Percentiles rank a stretch among this genome's conserved stretches.
Conservation (phyloP, 306 rosid species). For the Ammopiptanthus mongolicus region DNA sequence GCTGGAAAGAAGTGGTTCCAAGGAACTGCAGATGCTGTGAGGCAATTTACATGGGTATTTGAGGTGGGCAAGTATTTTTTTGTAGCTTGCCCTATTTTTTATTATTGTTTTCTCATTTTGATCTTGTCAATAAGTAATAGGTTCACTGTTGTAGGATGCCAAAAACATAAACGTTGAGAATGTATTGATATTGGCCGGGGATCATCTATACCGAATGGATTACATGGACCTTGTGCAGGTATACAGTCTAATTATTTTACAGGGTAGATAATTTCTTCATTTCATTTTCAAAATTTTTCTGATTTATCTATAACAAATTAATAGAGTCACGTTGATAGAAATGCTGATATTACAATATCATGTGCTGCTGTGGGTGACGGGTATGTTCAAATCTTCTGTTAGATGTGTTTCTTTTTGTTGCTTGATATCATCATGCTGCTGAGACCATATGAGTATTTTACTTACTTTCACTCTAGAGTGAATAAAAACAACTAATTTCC, state of each 20-base stretch:
- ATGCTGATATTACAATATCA: slow-evolving; percentile 78
- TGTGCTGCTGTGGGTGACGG: slow-evolving; percentile 66
- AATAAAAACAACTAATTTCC: slow-evolving; percentile 4
- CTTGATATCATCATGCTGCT: neutral
- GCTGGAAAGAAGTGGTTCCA: slow-evolving; percentile 93
- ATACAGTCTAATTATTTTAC: neutral
- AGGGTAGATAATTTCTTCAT: neutral
- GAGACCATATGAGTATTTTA: neutral
- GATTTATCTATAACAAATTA: slow-evolving; percentile 14
- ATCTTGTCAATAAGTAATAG: neutral
- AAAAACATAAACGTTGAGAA: slow-evolving; percentile 66
- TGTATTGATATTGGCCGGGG: slow-evolving; percentile 80
- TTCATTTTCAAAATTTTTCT: slow-evolving; percentile 13
- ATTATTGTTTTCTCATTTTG: neutral
- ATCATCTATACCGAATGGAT: slow-evolving; percentile 96
- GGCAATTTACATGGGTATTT: slow-evolving; percentile 91
- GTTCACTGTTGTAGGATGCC: slow-evolving; percentile 59
- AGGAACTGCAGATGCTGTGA: slow-evolving; percentile 98
- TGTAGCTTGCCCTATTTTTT: neutral
- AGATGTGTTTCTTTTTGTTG: neutral
- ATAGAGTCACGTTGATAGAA: slow-evolving; percentile 75
- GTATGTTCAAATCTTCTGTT: slow-evolving; percentile 34
- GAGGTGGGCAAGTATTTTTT: slow-evolving; percentile 51
- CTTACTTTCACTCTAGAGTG: neutral
- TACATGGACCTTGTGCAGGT: slow-evolving; percentile 91